Percentiles rank a stretch among this genome's conserved stretches.
These are phyloP conservation scores for Pleurozium schreberi DNA, from an alignment of 225 moss, liverwort and hornwort species.

Conservation along the genomic window DNA sequence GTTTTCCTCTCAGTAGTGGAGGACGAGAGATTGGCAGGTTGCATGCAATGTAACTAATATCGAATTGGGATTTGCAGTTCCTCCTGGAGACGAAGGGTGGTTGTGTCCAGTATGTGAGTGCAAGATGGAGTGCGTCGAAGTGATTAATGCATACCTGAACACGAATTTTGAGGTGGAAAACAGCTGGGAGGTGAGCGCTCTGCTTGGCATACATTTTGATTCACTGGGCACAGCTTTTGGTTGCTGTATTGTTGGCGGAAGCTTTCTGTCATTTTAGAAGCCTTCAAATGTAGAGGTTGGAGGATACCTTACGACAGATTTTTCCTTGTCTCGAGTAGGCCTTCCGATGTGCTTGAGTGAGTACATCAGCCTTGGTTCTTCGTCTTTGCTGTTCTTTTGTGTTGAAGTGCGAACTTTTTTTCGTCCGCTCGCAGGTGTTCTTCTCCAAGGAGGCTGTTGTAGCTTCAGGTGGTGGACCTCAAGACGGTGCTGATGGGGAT, in stretches of 20 bases:
- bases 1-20: not conserved
- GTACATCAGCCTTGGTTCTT: not conserved
- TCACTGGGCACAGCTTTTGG: not conserved
- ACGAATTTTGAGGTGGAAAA: constrained; percentile 76
- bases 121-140: constrained; percentile 80
- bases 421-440: constrained; percentile 14
- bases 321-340: not conserved
- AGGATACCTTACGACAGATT: not conserved
- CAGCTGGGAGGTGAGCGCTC: constrained; percentile 64
- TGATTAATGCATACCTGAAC: constrained; percentile 63
- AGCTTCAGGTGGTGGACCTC: constrained; percentile 38
- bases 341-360: not conserved
- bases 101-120: constrained; percentile 86
- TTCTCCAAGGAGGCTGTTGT: constrained; percentile 48
- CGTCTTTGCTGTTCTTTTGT: not conserved
- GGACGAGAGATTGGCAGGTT: not conserved
- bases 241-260: not conserved
- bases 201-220: not conserved
- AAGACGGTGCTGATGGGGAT: constrained; percentile 36
- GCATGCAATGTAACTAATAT: not conserved
- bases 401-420: not conserved
- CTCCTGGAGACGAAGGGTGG: constrained; percentile 97
- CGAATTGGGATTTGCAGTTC: constrained; percentile 44
- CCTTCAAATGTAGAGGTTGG: not conserved
- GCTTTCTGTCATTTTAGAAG: not conserved